Conservation (phyloP, 2,329 filamentous ascomycete species). For the Pseudogymnoascus sp. region DNA sequence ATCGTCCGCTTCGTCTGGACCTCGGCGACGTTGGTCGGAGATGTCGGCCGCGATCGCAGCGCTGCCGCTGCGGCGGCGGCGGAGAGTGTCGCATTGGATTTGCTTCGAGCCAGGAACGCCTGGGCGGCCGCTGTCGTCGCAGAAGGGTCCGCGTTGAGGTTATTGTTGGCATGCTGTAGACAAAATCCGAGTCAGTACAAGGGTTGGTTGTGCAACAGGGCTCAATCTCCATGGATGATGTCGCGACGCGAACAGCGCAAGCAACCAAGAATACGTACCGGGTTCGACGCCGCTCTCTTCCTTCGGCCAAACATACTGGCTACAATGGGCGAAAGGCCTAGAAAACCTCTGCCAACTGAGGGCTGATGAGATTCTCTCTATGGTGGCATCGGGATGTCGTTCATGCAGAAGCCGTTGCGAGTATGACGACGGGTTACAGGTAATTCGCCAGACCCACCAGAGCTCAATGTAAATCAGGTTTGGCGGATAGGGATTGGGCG, state of each 20-base stretch:
- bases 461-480: conserved; percentile 8
- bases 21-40: conserved; percentile 71
- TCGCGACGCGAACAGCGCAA: conserved; percentile 17
- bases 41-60: conserved; percentile 67
- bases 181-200: background rate
- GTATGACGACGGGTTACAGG: conserved; percentile 3
- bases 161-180: conserved; percentile 48
- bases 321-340: conserved; percentile 17
- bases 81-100: conserved; percentile 62
- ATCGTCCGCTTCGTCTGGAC: conserved; percentile 82
- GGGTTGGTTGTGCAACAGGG: conserved; percentile 19
- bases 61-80: conserved; percentile 82
- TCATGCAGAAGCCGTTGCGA: background rate
- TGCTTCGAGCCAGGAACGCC: conserved; percentile 65
- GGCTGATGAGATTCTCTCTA: conserved; percentile 23
- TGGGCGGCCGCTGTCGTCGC: conserved; percentile 74
- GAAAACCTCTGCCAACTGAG: conserved; percentile 27
- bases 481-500: conserved; percentile 4
- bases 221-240: conserved; percentile 18
- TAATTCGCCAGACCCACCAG: conserved; percentile 6
- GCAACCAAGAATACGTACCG: conserved; percentile 27
- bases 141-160: conserved; percentile 55
- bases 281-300: conserved; percentile 35
- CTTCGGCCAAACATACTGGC: conserved; percentile 30
- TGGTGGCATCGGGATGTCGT: conserved; percentile 3